Percentiles rank a stretch among this genome's conserved stretches.
Conservation (phyloP, 2,329 filamentous ascomycete species). For the Ophiostoma novo-ulmi region DNA sequence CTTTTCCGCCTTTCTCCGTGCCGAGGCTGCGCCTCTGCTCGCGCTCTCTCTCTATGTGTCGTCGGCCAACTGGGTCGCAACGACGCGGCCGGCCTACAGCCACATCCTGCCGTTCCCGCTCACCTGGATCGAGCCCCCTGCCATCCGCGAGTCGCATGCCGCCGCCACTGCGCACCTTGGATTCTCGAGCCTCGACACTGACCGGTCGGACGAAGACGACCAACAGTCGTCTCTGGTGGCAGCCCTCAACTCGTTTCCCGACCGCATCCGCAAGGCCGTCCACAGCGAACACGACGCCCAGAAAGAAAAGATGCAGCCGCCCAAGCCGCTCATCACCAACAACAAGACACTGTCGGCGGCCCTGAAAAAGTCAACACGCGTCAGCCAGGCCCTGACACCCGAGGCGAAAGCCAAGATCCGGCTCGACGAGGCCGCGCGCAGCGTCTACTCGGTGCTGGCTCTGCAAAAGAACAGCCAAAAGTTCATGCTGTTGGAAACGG, state of each 20-base stretch:
- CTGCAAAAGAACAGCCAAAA: slow-evolving; percentile 46
- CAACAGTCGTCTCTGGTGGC: slow-evolving; percentile 37
- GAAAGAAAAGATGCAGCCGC: background rate
- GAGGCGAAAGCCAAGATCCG: slow-evolving; percentile 70
- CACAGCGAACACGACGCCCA: background rate
- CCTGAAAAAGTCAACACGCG: slow-evolving; percentile 21
- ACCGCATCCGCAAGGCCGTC: slow-evolving; percentile 22
- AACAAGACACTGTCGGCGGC: slow-evolving; percentile 15
- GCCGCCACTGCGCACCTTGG: slow-evolving; percentile 64
- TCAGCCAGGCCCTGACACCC: slow-evolving; percentile 60
- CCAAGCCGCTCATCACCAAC: background rate
- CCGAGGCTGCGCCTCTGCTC: slow-evolving; percentile 69
- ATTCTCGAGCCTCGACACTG: slow-evolving; percentile 61
- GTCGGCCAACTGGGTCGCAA: slow-evolving; percentile 74
- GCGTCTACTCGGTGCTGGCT: slow-evolving; percentile 65
- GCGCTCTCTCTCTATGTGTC: slow-evolving; percentile 88
- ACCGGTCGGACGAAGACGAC: slow-evolving; percentile 31
- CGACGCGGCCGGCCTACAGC: slow-evolving; percentile 76
- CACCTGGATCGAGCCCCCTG: slow-evolving; percentile 78
- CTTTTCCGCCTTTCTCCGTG: slow-evolving; percentile 64
- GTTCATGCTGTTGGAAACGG: slow-evolving; percentile 35
- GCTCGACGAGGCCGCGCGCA: slow-evolving; percentile 65
- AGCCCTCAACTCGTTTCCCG: slow-evolving; percentile 25
- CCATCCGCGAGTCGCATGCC: slow-evolving; percentile 65
- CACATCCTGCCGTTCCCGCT: slow-evolving; percentile 76